Evolutionary conservation across 768 basidiomycete genomes (phyloP), one percentile per base, ranked within the genome.

Genomic region (Boletus vermiculosoides): DNA sequence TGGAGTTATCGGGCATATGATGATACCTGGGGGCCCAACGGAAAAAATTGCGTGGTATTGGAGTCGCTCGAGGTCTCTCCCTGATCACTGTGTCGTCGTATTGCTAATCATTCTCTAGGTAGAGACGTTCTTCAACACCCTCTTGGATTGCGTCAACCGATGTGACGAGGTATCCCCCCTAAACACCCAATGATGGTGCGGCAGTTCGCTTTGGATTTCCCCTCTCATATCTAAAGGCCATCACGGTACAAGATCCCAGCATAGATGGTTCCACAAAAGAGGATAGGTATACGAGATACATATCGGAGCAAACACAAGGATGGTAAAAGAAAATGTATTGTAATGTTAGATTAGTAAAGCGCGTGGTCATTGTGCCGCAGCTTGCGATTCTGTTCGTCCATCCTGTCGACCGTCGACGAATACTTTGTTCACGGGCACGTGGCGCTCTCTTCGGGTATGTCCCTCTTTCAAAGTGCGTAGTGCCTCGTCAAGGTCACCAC

Each of bases 401-500:
- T 60, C 64, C 30, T 54, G 59, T 39, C 68, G 48, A 28, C 69
- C 69, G 34, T 72, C 71, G 4, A 70, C 20, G 34, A 70, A 70
- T 15, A 72, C 46, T 50, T 71, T 72, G 58, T 16, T 62, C 34
- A 62, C 53, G 0, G 39, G 54, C 5, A 61, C 50, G n/a, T 50
- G 42, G 7, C 64, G 64, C 37, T 56, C 30, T 39, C 59, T 55
- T 42, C 57, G 56, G 9, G 59, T 61, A 5, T 63, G 83, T 36
- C 85, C 92, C 47, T 81, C 82, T 44, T 83, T 82, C 77, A 94
- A 82, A 58, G 86, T 92, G 18, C 89, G 85, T 40, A 98, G 88
- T 2, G 89, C 90, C 64, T 90, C 83, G 61, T 98, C 93, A 33
- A 96, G 73, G 53, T 88, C 88, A 11, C 94, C 94, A 37, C 87